Evolutionary conservation across 1,139 yeast species (phyloP), one percentile per base, ranked within the genome.

Genomic region (Debaryomyces nepalensis): DNA sequence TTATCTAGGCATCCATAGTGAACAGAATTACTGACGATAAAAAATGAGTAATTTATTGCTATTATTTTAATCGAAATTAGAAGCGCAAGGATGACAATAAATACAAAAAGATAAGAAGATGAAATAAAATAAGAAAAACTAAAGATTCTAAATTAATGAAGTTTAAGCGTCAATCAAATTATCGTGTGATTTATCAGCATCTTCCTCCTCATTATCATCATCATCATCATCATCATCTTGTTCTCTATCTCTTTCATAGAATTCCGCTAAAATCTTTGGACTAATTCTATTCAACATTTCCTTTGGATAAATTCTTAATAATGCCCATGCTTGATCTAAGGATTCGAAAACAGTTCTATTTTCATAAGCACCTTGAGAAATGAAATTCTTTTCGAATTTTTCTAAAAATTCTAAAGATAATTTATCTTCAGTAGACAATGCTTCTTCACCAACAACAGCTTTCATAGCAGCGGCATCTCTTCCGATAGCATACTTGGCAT

Each of bases 361-460:
- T 72, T 93, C 99, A 64, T 93, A 93, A 42, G 96, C 90, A 65
- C 97, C 98, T 75, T 93, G 99, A 41, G 90, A 65, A 58, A 93
- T 89, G 63, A 95, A 95, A 43, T 93, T 86, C 78, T 87, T 89
- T 72, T 93, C 99, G 60, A 93, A 93, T 75, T 93, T 93, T 66
- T 95, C 99, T 73, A 93, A 82, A 67, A 93, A 93, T 74, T 93
- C 99, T 61, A 93, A 79, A 1, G 99, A 93, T 54, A 93, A 80
- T 73, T 93, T 95, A 73, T 93, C 99, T 72, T 93, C 99, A 53
- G 89, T 88, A 26, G 97, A 90, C 61, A 93, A 79, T 30, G 99
- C 99, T 71, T 93, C 99, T 71, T 93, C 99, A 81, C 99, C 99
- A 57, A 93, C 99, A 54, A 93, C 99, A n/a, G 99, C 97, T 75